phyloP scores from a whole-genome alignment of 306 rosid genomes.

The Gleditsia sinensis region DNA sequence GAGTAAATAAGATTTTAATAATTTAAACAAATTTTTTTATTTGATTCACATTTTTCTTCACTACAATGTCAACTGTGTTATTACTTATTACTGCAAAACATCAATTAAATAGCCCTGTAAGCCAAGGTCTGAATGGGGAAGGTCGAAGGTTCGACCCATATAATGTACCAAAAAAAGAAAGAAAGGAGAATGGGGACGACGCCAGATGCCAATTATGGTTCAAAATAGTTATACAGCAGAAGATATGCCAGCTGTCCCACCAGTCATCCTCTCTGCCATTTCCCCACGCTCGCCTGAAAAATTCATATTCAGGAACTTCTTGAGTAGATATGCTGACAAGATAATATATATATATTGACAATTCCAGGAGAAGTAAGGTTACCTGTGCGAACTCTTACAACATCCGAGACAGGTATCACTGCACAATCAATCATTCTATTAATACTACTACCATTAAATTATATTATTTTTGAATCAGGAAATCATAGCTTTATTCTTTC shows the following conservation, averaged over 20 bases:
- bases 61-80: not conserved
- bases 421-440: slow-evolving; percentile 38
- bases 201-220: not conserved
- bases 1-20: not conserved
- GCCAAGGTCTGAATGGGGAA: not conserved
- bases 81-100: slow-evolving; percentile 11
- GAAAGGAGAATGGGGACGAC: not conserved
- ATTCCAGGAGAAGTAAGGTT: slow-evolving; percentile 30
- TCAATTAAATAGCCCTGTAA: not conserved
- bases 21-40: no score
- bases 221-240: slow-evolving; percentile 32
- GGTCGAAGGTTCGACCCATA: no score
- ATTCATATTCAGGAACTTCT: not conserved
- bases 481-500: not conserved
- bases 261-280: slow-evolving; percentile 72
- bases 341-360: not conserved
- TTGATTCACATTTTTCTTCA: slow-evolving; percentile 4
- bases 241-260: slow-evolving; percentile 56
- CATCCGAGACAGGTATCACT: slow-evolving; percentile 82
- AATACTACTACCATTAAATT: slow-evolving; percentile 10
- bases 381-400: slow-evolving; percentile 90
- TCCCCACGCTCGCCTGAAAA: slow-evolving; percentile 85
- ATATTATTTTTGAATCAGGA: not conserved
- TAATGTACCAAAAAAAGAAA: no score
- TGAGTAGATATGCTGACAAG: not conserved